Percentiles rank a stretch among this genome's conserved stretches.
Evolutionary conservation across 179 eudicot species (phyloP).

Genomic region (Silene noctiflora): DNA sequence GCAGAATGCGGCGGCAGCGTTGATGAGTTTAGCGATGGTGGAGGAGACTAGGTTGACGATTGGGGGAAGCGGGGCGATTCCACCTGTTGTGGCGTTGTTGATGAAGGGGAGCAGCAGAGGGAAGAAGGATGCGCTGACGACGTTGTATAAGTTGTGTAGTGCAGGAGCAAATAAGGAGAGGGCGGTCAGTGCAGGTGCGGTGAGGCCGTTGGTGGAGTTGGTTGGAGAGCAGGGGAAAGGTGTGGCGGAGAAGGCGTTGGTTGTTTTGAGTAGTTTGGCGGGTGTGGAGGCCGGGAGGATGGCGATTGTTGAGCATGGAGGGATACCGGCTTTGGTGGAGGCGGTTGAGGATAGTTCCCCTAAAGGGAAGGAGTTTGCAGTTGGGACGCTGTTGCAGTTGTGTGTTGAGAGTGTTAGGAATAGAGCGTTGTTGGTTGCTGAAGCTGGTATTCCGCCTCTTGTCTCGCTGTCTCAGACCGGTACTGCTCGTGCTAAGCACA

Average conservation of each 20-base stretch:
- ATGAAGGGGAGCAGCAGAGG: slow-evolving; percentile 57
- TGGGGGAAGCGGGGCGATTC: slow-evolving; percentile 88
- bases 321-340: slow-evolving; percentile 74
- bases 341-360: slow-evolving; percentile 65
- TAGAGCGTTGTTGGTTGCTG: slow-evolving; percentile 70
- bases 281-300: slow-evolving; percentile 50
- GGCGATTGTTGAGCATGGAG: slow-evolving; percentile 78
- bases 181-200: slow-evolving; percentile 80
- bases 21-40: slow-evolving; percentile 63
- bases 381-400: slow-evolving; percentile 61
- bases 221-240: slow-evolving; percentile 63
- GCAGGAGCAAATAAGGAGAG: slow-evolving; percentile 71
- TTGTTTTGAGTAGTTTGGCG: slow-evolving; percentile 76
- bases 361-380: slow-evolving; percentile 90
- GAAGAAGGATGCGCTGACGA: slow-evolving; percentile 85
- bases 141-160: slow-evolving; percentile 71
- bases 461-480: slow-evolving; percentile 83
- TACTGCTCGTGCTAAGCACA: slow-evolving; percentile 78
- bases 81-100: slow-evolving; percentile 62
- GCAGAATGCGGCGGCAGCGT: slow-evolving; percentile 83
- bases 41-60: slow-evolving; percentile 72
- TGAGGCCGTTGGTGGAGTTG: slow-evolving; percentile 64
- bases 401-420: slow-evolving; percentile 61
- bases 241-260: slow-evolving; percentile 89
- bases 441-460: slow-evolving; percentile 92